Percentiles rank a stretch among this genome's conserved stretches.
phyloP scores from a whole-genome alignment of 306 rosid genomes.

The Cucurbita maxima region DNA sequence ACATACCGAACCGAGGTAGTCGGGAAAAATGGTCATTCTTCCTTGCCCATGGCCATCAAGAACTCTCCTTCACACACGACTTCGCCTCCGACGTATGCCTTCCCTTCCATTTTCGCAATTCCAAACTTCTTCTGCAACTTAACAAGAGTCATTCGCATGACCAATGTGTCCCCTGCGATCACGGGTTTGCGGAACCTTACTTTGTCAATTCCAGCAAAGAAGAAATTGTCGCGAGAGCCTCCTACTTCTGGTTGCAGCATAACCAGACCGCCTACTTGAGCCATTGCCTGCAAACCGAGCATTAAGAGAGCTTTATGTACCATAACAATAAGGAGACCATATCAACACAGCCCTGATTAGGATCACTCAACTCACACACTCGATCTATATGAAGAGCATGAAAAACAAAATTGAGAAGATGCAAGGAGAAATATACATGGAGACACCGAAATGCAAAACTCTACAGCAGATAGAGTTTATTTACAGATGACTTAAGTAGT shows the following conservation, averaged over 20 bases:
- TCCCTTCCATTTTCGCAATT: slow-evolving; percentile 66
- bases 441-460: no score
- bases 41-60: slow-evolving; percentile 57
- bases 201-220: slow-evolving; percentile 90
- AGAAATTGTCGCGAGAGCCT: slow-evolving; percentile 68
- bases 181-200: slow-evolving; percentile 83
- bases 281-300: slow-evolving; percentile 52
- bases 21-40: slow-evolving; percentile 2
- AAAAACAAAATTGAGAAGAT: no score
- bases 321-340: neutral
- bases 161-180: slow-evolving; percentile 83
- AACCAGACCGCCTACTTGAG: slow-evolving; percentile 86
- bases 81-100: slow-evolving; percentile 86
- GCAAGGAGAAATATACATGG: no score
- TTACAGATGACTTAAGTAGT: no score
- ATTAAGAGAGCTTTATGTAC: neutral
- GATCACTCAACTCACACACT: no score
- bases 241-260: slow-evolving; percentile 93
- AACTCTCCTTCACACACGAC: slow-evolving; percentile 87
- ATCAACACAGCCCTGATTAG: neutral
- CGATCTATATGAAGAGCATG: no score
- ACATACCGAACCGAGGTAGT: neutral
- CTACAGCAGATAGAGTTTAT: no score
- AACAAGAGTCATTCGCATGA: slow-evolving; percentile 77
- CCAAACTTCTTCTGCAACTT: slow-evolving; percentile 86